Evolutionary conservation across 2,329 filamentous ascomycete genomes (phyloP).

Genomic region (Alternaria solani): DNA sequence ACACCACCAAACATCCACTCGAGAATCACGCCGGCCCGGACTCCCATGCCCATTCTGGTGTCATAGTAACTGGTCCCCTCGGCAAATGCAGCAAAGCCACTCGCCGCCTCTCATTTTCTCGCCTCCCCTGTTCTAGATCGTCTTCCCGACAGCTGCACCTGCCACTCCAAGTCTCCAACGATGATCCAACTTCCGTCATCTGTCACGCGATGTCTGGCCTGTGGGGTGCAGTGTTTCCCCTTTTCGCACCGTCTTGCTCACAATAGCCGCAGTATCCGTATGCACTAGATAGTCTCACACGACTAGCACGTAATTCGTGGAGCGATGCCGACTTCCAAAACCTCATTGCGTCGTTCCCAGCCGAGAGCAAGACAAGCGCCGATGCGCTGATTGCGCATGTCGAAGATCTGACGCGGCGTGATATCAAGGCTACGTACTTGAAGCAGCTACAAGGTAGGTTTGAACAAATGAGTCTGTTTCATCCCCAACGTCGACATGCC

Average conservation of each 20-base stretch:
- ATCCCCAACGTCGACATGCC: constrained; percentile 14
- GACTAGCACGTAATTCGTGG: constrained; percentile 72
- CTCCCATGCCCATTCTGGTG: constrained; percentile 28
- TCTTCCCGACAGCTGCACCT: constrained; percentile 19
- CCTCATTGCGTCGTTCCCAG: constrained; percentile 76
- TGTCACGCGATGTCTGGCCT: constrained; percentile 40
- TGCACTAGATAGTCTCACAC: constrained; percentile 71
- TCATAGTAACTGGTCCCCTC: constrained; percentile 7
- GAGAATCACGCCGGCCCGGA: constrained; percentile 30
- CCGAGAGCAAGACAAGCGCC: constrained; percentile 66
- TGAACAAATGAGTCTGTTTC: constrained; percentile 21
- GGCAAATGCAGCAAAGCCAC: constrained; percentile 33
- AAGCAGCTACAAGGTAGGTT: constrained; percentile 72
- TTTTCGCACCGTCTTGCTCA: constrained; percentile 35
- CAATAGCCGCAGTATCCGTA: constrained; percentile 73
- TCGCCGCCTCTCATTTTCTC: constrained; percentile 25
- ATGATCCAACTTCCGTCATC: constrained; percentile 28
- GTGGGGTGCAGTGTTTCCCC: constrained; percentile 23
- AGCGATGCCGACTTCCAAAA: constrained; percentile 67
- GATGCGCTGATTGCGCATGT: constrained; percentile 71
- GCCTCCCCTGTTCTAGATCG: constrained; percentile 20
- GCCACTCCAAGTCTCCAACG: constrained; percentile 17
- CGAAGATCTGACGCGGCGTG: constrained; percentile 72
- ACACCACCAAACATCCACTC: constrained; percentile 32
- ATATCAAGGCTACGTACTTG: constrained; percentile 78